phyloP scores from a whole-genome alignment of 2,329 filamentous ascomycete species.

The Ophiostoma tasmaniense region DNA sequence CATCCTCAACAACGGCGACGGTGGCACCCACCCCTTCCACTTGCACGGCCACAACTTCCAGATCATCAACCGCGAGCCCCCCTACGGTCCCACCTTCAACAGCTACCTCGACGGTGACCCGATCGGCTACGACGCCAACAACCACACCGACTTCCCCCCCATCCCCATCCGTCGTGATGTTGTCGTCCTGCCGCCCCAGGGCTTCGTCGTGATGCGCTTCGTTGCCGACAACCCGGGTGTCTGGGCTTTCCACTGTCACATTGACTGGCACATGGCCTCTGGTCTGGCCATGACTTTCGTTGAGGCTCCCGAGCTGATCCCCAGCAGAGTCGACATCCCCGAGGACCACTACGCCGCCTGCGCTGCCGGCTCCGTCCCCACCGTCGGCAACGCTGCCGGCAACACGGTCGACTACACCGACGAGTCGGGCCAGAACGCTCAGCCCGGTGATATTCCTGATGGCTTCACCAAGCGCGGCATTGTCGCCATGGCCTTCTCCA shows the following conservation, averaged over 20 bases:
- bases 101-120: constrained; percentile 35
- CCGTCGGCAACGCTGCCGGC: constrained; percentile 26
- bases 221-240: constrained; percentile 56
- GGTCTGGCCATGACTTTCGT: constrained; percentile 59
- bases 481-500: constrained; percentile 66
- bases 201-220: constrained; percentile 62
- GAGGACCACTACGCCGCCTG: constrained; percentile 51
- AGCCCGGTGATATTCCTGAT: constrained; percentile 19
- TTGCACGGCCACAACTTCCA: constrained; percentile 66
- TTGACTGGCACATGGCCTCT: constrained; percentile 65
- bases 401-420: constrained; percentile 23
- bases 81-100: constrained; percentile 50
- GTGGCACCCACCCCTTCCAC: constrained; percentile 66
- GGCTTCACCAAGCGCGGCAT: constrained; percentile 58
- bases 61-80: constrained; percentile 52
- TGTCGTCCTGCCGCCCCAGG: constrained; percentile 53
- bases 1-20: constrained; percentile 67
- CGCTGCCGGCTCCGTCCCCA: constrained; percentile 25
- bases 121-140: constrained; percentile 18
- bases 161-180: constrained; percentile 62
- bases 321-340: constrained; percentile 53
- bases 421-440: constrained; percentile 23
- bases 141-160: constrained; percentile 35
- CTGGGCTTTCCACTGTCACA: constrained; percentile 66
- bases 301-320: constrained; percentile 54